Evolutionary conservation across 177 flowering plant genomes (phyloP).

Genomic region (Telopea speciosissima): DNA sequence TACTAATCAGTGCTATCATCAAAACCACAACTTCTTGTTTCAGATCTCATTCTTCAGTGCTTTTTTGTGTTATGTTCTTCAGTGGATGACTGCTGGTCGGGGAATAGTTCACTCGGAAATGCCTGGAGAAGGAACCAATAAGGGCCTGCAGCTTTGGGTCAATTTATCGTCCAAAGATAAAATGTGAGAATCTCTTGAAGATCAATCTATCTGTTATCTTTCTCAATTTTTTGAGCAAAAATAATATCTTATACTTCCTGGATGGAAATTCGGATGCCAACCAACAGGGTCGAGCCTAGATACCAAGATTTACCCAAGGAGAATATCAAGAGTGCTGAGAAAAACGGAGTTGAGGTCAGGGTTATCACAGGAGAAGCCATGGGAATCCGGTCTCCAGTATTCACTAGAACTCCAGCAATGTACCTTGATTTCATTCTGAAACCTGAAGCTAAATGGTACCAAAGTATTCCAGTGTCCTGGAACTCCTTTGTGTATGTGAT

Average conservation of each 20-base stretch:
- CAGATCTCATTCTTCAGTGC: neutral
- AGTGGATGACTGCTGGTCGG: neutral
- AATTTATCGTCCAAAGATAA: conserved; percentile 66
- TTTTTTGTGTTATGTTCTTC: neutral
- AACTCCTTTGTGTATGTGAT: conserved; percentile 48
- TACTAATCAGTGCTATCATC: neutral
- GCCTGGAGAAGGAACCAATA: conserved; percentile 14
- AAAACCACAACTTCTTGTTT: neutral
- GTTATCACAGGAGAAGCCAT: neutral
- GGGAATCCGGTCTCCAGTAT: neutral
- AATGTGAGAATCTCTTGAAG: conserved; percentile 39
- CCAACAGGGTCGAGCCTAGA: conserved; percentile 1
- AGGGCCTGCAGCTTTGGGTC: conserved; percentile 85
- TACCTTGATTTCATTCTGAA: conserved; percentile 30
- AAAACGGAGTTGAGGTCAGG: neutral
- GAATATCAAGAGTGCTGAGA: neutral
- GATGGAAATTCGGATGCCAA: neutral
- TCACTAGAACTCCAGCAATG: neutral
- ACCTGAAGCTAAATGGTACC: conserved; percentile 40
- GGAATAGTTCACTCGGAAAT: conserved; percentile 64
- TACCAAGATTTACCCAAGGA: neutral
- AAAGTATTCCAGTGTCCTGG: conserved; percentile 51
- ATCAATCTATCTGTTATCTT: neutral
- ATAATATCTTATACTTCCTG: neutral
- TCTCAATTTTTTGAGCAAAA: no score